phyloP scores from a whole-genome alignment of 257 asterid genomes.

The Salvia miltiorrhiza region DNA sequence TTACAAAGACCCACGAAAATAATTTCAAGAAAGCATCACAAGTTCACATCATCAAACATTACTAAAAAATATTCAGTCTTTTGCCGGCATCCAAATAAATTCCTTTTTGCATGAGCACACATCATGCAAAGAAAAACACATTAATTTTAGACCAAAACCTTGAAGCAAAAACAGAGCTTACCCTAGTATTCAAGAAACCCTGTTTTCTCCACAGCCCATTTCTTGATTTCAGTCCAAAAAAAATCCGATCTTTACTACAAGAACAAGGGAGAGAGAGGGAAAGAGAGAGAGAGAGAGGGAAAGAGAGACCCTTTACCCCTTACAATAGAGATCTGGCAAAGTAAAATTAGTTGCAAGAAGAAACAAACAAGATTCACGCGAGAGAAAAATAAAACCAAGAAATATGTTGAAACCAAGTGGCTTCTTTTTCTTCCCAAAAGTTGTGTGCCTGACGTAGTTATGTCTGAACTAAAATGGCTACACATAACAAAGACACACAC shows the following conservation, averaged over 20 bases:
- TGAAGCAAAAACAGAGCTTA: conserved; percentile 5
- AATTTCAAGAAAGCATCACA: neutral
- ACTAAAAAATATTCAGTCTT: neutral
- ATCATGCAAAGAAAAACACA: neutral
- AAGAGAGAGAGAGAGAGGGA: neutral
- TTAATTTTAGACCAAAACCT: neutral
- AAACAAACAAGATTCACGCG: conserved; percentile 28
- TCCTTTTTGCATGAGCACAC: conserved; percentile 17
- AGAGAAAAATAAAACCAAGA: neutral
- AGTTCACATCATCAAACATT: neutral
- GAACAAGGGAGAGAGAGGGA: neutral
- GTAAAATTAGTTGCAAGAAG: conserved; percentile 1
- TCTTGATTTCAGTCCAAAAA: conserved; percentile 18
- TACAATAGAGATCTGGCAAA: conserved; percentile 15
- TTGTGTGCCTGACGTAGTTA: conserved; percentile 30
- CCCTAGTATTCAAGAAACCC: conserved; percentile 35
- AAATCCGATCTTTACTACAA: neutral
- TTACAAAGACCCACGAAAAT: no score
- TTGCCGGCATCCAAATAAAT: neutral
- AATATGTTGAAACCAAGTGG: neutral
- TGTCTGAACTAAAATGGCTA: conserved; percentile 28
- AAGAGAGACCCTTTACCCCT: neutral
- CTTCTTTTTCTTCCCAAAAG: neutral
- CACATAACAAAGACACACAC: conserved; percentile 8
- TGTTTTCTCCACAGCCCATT: conserved; percentile 35